These are phyloP conservation scores for Xylaria multiplex DNA, from an alignment of 2,329 filamentous ascomycete species.

Conservation along the genomic window DNA sequence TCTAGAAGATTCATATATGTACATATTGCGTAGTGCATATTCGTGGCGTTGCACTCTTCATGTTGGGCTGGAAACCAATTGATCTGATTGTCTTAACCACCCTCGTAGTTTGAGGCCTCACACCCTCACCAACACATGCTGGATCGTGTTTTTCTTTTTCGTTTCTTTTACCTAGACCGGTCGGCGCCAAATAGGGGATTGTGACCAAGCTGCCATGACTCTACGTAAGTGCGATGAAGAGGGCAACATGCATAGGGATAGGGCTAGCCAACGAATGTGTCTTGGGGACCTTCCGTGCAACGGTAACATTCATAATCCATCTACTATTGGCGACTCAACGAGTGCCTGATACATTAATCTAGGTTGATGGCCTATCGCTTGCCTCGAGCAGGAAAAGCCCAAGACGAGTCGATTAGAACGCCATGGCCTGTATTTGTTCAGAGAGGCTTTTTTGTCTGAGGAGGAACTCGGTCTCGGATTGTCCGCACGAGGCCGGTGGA, in stretches of 20 bases:
- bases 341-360: not conserved
- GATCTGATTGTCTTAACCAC: not conserved
- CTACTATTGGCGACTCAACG: not conserved
- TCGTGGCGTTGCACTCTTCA: not conserved
- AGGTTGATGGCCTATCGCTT: not conserved
- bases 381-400: not conserved
- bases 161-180: not conserved
- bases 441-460: not conserved
- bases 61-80: not conserved
- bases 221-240: not conserved
- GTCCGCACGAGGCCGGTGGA: conserved; percentile 14
- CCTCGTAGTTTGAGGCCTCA: conserved; percentile 4
- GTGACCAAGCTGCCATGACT: not conserved
- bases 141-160: not conserved
- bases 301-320: not conserved
- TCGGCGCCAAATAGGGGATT: not conserved
- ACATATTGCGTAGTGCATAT: not conserved
- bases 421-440: not conserved
- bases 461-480: conserved; percentile 9
- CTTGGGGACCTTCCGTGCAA: not conserved
- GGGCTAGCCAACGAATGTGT: not conserved
- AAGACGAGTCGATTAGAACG: not conserved
- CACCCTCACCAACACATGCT: not conserved
- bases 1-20: not conserved
- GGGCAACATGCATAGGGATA: not conserved